Percentiles rank a stretch among this genome's conserved stretches.
phyloP scores from a whole-genome alignment of 306 rosid genomes.

The Rosa lucieae region DNA sequence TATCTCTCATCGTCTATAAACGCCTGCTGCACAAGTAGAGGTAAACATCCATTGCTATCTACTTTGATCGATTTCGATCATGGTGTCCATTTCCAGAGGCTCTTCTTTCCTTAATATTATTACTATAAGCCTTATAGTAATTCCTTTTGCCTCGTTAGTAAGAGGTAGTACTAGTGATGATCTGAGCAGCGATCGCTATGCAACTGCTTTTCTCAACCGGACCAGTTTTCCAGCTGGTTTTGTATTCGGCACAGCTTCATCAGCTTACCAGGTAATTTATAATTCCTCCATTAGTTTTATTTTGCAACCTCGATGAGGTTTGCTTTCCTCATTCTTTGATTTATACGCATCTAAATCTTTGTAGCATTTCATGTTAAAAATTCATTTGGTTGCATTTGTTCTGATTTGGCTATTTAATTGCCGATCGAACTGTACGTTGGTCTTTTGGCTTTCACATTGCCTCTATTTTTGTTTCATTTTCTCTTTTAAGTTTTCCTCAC shows the following conservation, averaged over 20 bases:
- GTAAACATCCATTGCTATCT: background rate
- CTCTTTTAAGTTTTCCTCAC: background rate
- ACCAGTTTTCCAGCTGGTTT: conserved; percentile 38
- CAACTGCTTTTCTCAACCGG: conserved; percentile 29
- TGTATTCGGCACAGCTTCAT: conserved; percentile 46
- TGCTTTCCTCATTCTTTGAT: background rate
- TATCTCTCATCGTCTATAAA: background rate
- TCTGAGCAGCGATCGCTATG: background rate
- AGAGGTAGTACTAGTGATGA: background rate
- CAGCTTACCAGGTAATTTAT: conserved; percentile 39
- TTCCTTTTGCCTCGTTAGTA: background rate
- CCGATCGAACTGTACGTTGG: too few species aligned
- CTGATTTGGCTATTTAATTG: background rate
- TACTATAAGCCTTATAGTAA: background rate
- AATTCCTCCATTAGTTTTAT: background rate
- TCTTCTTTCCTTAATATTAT: background rate
- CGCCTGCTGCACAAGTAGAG: background rate
- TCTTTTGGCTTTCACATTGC: background rate
- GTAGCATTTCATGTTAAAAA: background rate
- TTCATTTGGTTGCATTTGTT: too few species aligned
- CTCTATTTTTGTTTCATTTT: background rate
- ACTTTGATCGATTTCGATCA: background rate
- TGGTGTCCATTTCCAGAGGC: conserved; percentile 3
- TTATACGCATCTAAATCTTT: background rate
- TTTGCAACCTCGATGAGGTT: background rate